Conservation (phyloP, 495 filamentous ascomycete genomes). For the Penicillium pulvis region DNA sequence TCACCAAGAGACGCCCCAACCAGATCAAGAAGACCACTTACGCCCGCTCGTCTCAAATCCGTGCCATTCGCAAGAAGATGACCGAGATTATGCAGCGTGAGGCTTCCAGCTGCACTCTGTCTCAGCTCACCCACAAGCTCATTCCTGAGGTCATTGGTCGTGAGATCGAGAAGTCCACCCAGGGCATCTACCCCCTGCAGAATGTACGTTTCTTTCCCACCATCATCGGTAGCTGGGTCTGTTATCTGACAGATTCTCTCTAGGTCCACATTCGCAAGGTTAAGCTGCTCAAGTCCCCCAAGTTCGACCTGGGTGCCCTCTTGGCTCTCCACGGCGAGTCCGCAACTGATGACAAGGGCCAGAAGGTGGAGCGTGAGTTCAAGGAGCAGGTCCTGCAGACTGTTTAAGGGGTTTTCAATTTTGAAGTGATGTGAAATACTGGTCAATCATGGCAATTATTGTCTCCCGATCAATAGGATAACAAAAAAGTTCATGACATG, state of each 20-base stretch:
- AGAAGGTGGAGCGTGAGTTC: constrained; percentile 99
- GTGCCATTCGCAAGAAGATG: constrained; percentile 99
- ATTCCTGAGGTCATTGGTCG: constrained; percentile 99
- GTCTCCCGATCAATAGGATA: constrained; percentile 35
- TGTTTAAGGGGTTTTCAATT: constrained; percentile 63
- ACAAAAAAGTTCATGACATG: constrained; percentile 39
- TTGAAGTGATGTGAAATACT: constrained; percentile 30
- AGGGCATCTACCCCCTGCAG: constrained; percentile 99
- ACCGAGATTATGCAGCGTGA: constrained; percentile 97
- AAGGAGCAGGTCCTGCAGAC: constrained; percentile 92
- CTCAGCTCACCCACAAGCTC: constrained; percentile 94
- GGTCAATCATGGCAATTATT: constrained; percentile 31
- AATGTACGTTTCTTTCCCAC: constrained; percentile 64
- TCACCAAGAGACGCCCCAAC: constrained; percentile 97
- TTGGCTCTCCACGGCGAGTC: constrained; percentile 97
- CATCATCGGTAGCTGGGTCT: neutral
- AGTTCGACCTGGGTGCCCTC: constrained; percentile 97
- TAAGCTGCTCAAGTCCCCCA: constrained; percentile 95
- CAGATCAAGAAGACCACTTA: constrained; percentile 99
- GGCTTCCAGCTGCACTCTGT: constrained; percentile 87
- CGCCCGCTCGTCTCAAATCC: constrained; percentile 91
- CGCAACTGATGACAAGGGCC: constrained; percentile 90
- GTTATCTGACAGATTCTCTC: constrained; percentile 32
- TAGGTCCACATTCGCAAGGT: constrained; percentile 99
- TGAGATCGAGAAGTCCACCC: constrained; percentile 98